phyloP scores from a whole-genome alignment of 345 rosid genomes.

The Capsella bursapastoris region DNA sequence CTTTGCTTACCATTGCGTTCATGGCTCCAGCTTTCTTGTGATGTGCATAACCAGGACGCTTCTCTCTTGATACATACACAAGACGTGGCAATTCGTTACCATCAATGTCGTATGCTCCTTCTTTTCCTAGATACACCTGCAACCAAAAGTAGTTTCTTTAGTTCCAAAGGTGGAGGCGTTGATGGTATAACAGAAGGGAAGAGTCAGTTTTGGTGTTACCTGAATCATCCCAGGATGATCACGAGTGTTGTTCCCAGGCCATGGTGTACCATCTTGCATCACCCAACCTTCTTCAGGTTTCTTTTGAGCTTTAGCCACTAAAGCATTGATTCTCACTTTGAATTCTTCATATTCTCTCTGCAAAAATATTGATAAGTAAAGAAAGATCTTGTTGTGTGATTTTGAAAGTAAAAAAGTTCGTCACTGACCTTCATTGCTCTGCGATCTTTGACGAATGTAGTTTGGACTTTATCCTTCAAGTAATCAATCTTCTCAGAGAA shows the following conservation, averaged over 20 bases:
- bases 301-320: slow-evolving; percentile 94
- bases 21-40: slow-evolving; percentile 99
- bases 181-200: too few relatives aligned
- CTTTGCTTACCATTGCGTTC: slow-evolving; percentile 79
- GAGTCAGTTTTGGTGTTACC: slow-evolving; percentile 38
- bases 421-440: slow-evolving; percentile 90
- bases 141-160: slow-evolving; percentile 4
- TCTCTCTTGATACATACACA: slow-evolving; percentile 96
- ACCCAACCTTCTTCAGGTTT: slow-evolving; percentile 99
- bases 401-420: background rate
- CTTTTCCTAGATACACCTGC: slow-evolving; percentile 95
- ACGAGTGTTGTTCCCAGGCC: slow-evolving; percentile 99
- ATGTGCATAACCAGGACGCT: slow-evolving; percentile 89
- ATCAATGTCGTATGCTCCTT: slow-evolving; percentile 87
- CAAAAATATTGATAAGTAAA: slow-evolving; percentile 25
- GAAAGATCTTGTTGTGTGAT: background rate
- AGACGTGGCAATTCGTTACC: slow-evolving; percentile 91
- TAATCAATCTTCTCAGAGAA: slow-evolving; percentile 93
- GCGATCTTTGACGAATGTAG: slow-evolving; percentile 94
- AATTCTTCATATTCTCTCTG: slow-evolving; percentile 98
- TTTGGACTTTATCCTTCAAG: slow-evolving; percentile 91
- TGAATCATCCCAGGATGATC: slow-evolving; percentile 99
- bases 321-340: slow-evolving; percentile 86
- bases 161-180: background rate
- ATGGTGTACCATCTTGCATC: slow-evolving; percentile 99